phyloP scores from a whole-genome alignment of 805 yeast species.

The Saccharomyces mikatae region DNA sequence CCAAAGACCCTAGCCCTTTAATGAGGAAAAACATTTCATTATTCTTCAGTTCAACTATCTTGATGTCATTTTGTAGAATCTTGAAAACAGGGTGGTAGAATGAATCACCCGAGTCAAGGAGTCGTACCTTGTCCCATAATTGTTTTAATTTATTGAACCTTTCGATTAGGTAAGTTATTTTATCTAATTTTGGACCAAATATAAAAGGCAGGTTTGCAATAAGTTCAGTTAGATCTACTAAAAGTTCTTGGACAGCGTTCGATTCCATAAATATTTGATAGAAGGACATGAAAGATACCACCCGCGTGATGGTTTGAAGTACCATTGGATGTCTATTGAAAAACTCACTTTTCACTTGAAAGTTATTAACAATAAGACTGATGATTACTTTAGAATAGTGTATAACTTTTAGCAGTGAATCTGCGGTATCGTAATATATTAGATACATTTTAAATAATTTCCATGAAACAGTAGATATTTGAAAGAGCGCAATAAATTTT shows the following conservation, averaged over 20 bases:
- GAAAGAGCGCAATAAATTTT: constrained; percentile 16
- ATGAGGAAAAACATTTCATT: constrained; percentile 6
- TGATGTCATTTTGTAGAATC: constrained; percentile 23
- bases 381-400: constrained; percentile 18
- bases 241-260: constrained; percentile 9
- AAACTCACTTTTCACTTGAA: constrained; percentile 5
- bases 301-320: constrained; percentile 12
- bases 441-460: constrained; percentile 20
- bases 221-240: constrained; percentile 18
- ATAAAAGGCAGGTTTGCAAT: constrained; percentile 11
- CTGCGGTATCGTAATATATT: constrained; percentile 16
- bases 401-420: constrained; percentile 12
- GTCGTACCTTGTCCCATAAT: constrained; percentile 20
- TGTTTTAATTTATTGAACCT: constrained; percentile 15
- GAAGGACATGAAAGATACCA: constrained; percentile 21
- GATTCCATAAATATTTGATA: constrained; percentile 17
- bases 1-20: constrained; percentile 4
- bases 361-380: constrained; percentile 14
- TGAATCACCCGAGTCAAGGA: constrained; percentile 11
- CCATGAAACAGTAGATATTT: constrained; percentile 21
- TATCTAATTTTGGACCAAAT: constrained; percentile 9
- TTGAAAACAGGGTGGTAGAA: constrained; percentile 23
- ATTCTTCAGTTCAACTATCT: constrained; percentile 4
- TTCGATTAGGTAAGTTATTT: constrained; percentile 8
- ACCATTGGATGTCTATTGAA: constrained; percentile 24